These are phyloP conservation scores for Marchantia paleacea DNA, from an alignment of 225 moss, liverwort and hornwort genomes.

Conservation along the genomic window DNA sequence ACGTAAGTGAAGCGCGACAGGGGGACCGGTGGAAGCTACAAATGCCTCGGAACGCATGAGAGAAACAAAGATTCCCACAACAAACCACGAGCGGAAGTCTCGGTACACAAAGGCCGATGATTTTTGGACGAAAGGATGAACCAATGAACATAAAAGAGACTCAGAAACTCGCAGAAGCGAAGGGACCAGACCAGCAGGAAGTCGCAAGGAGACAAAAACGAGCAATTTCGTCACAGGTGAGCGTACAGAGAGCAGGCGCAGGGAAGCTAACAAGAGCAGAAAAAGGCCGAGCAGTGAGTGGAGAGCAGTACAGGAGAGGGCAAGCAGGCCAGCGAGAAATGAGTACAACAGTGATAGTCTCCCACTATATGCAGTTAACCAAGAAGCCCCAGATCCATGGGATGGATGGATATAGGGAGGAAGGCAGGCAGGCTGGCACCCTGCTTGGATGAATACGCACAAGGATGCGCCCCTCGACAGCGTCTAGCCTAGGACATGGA, in stretches of 20 bases:
- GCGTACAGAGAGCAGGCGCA: constrained; percentile 4
- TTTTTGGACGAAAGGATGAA: background rate
- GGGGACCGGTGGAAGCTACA: constrained; percentile 1
- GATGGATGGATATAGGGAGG: background rate
- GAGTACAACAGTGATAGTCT: constrained; percentile 5
- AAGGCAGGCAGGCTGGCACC: constrained; percentile 13
- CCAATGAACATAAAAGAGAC: background rate
- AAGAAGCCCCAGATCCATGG: constrained; percentile 13
- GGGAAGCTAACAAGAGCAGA: background rate
- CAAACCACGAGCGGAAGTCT: background rate
- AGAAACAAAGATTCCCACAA: background rate
- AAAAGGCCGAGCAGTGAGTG: background rate
- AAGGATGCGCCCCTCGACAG: background rate
- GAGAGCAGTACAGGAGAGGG: background rate
- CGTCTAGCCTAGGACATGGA: background rate
- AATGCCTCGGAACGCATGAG: background rate
- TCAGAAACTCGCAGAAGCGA: background rate
- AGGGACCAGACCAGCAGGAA: background rate
- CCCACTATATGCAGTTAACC: constrained; percentile 2
- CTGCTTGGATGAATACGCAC: background rate
- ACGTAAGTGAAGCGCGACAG: background rate
- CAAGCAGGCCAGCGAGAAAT: constrained; percentile 7
- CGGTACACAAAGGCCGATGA: background rate
- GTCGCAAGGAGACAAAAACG: background rate
- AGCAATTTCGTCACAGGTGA: background rate